Percentiles rank a stretch among this genome's conserved stretches.
These are phyloP conservation scores for Populus ilicifolia DNA, from an alignment of 345 rosid genomes.

Conservation along the genomic window DNA sequence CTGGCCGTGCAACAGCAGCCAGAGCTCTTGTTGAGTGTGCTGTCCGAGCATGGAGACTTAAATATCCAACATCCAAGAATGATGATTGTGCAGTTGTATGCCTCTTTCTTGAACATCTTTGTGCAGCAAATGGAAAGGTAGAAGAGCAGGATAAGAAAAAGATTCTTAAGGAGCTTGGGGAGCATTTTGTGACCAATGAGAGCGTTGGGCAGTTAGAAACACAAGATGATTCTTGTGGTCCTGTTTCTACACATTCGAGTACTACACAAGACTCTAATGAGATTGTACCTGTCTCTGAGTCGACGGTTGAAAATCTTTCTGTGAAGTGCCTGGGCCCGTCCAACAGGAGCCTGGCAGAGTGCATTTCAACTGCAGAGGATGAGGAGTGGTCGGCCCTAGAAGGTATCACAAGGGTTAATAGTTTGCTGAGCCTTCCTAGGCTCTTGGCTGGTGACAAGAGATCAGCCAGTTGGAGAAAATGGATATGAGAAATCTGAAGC, in stretches of 20 bases:
- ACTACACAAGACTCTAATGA: conserved; percentile 42
- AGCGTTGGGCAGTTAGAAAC: conserved; percentile 5
- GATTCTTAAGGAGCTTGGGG: conserved; percentile 16
- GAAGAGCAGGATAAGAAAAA: conserved; percentile 15
- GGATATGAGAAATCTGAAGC: conserved; percentile 41
- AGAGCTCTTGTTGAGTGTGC: conserved; percentile 92
- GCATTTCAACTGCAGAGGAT: conserved; percentile 65
- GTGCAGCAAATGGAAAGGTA: conserved; percentile 20
- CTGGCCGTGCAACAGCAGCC: conserved; percentile 70
- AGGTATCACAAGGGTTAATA: conserved; percentile 84
- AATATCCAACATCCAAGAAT: conserved; percentile 90
- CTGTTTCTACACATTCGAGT: conserved; percentile 19
- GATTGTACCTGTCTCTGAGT: conserved; percentile 55
- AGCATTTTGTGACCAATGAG: conserved; percentile 13
- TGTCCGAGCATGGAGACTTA: conserved; percentile 86
- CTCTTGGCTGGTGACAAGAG: conserved; percentile 60
- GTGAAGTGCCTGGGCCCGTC: conserved; percentile 31
- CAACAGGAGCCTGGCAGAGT: conserved; percentile 72
- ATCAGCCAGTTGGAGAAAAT: conserved; percentile 77
- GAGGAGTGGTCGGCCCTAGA: conserved; percentile 98
- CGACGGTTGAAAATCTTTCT: conserved; percentile 36
- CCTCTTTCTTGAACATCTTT: conserved; percentile 63
- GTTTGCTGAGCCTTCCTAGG: conserved; percentile 88
- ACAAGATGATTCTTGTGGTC: conserved; percentile 12
- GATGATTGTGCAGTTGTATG: conserved; percentile 94